These are phyloP conservation scores for Cephaloascus fragrans DNA, from an alignment of 805 yeast genomes.

Conservation along the genomic window DNA sequence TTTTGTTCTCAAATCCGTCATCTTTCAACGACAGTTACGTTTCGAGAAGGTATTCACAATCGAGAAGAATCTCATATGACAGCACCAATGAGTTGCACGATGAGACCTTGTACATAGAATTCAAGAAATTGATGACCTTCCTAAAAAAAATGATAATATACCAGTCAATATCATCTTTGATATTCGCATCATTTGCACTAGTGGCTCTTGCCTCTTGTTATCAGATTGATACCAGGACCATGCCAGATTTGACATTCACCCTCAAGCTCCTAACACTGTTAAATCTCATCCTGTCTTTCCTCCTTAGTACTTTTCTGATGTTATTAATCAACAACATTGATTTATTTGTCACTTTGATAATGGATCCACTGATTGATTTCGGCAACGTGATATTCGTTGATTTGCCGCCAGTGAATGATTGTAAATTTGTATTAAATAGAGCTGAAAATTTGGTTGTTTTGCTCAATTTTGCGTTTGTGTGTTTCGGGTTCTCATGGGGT, in stretches of 20 bases:
- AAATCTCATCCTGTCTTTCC: too few species aligned
- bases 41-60: not conserved
- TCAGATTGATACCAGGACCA: too few species aligned
- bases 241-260: too few species aligned
- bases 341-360: not conserved
- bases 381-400: too few species aligned
- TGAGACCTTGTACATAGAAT: not conserved
- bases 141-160: too few species aligned
- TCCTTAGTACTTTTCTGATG: not conserved
- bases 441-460: not conserved
- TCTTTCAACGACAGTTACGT: not conserved
- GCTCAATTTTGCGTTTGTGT: not conserved
- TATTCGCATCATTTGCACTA: not conserved
- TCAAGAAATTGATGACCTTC: not conserved
- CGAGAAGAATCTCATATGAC: not conserved
- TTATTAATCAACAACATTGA: not conserved
- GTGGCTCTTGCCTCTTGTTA: not conserved
- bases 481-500: not conserved
- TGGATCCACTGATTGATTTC: too few species aligned
- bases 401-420: too few species aligned
- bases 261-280: too few species aligned
- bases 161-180: not conserved
- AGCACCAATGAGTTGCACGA: not conserved
- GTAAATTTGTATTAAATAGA: too few species aligned
- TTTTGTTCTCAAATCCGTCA: too few species aligned